Percentiles rank a stretch among this genome's conserved stretches.
Conservation (phyloP, 2,329 filamentous ascomycete genomes). For the Macrophomina phaseolina region DNA sequence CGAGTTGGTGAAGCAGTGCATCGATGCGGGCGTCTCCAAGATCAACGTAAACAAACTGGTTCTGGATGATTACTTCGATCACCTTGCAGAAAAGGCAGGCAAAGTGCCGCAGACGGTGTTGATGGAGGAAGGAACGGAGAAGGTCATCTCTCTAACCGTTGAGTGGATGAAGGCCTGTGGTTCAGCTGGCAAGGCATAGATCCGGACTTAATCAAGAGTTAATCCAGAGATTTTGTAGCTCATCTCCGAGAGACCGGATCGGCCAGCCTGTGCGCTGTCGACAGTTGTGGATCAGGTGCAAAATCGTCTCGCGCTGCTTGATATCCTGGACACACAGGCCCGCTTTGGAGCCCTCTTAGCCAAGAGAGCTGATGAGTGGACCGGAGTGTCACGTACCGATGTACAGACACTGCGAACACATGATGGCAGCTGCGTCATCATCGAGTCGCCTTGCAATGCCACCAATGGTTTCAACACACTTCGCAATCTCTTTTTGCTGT, state of each 20-base stretch:
- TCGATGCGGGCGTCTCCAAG: slow-evolving; percentile 59
- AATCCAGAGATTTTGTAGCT: slow-evolving; percentile 16
- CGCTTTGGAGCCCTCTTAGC: not conserved
- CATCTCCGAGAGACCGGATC: slow-evolving; percentile 5
- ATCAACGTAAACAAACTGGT: slow-evolving; percentile 64
- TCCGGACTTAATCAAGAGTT: not conserved
- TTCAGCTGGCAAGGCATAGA: slow-evolving; percentile 51
- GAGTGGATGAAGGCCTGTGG: slow-evolving; percentile 57
- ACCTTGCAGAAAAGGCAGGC: slow-evolving; percentile 49
- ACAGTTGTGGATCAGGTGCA: slow-evolving; percentile 7
- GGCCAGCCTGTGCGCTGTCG: slow-evolving; percentile 20
- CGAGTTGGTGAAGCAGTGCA: slow-evolving; percentile 59
- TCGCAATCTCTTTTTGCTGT: slow-evolving; percentile 52
- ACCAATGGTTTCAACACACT: slow-evolving; percentile 49
- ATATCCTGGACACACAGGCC: slow-evolving; percentile 2
- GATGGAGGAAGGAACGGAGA: slow-evolving; percentile 53
- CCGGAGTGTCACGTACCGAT: not conserved
- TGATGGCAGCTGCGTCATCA: slow-evolving; percentile 25
- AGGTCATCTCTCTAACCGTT: slow-evolving; percentile 49
- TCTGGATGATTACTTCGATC: slow-evolving; percentile 52
- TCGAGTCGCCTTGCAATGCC: slow-evolving; percentile 11
- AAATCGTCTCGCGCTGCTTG: slow-evolving; percentile 9
- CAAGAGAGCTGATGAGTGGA: too few species aligned
- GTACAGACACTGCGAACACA: slow-evolving; percentile 29
- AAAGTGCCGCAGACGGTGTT: slow-evolving; percentile 44